Base-by-base conservation (phyloP, 805 yeast species). In the Hanseniaspora opuntiae region DNA sequence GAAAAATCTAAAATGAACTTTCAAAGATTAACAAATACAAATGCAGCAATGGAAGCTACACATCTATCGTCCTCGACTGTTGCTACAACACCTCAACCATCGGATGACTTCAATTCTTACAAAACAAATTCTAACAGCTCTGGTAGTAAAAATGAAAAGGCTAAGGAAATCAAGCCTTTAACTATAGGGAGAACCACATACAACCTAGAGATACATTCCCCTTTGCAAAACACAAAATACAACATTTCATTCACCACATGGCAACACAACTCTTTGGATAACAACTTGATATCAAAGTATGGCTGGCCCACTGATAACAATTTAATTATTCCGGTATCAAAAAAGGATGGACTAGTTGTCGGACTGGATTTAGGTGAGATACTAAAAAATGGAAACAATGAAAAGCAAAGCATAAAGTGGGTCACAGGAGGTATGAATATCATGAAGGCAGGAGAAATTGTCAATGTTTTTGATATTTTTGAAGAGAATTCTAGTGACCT, bases 221-320 rank as follows among this genome's bases (percentile, higher is more conserved):
- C 75, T 59, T 24, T 40, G 22, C 75, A 78, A 56, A 78, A 79
- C 56, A 69, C 82, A 0, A 76, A 81, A 1, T 89, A 96, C 93
- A 85, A 87, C 61, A 85, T 93, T 17, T 81, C 89, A 0, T 88
- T 84, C 62, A 74, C 94, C 1, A 75, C 82, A 37, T 93, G 97
- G 96, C 94, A 93, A 10, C 95, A 95, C 45, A 90, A 90, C 65
- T 81, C 86, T 58, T 70, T 88, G 51, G 95, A 90, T 65, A 70
- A 68, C 14, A 74, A 71, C 55, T 65, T 78, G 41, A 71, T 71
- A 2, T 60, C 61, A 37, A 79, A 79, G 58, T 75, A 77, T 56
- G 68, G 69, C 47, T 71, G 73, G 22, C 79, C 94, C 3, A 64
- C 74, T 17, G 97, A 89, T 65, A 80, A 81, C 36, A 50, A 36